Percentiles rank a stretch among this genome's conserved stretches.
phyloP scores from a whole-genome alignment of 768 basidiomycete genomes.

The Leccinum rimulosum region DNA sequence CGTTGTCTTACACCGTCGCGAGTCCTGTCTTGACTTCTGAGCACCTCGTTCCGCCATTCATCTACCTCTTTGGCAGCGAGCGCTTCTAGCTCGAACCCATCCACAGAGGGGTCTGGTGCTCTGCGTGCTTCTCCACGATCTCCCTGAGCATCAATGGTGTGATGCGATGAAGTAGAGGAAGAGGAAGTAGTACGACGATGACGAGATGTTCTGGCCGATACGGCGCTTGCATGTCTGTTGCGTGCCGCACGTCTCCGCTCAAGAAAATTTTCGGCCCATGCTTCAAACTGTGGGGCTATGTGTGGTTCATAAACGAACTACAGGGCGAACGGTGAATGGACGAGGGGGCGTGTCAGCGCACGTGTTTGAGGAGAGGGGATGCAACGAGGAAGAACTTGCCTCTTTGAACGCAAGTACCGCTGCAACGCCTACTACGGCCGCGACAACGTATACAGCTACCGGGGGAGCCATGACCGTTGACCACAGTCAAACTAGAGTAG shows the following conservation, averaged over 20 bases:
- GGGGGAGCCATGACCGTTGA: constrained; percentile 26
- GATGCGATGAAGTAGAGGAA: constrained; percentile 10
- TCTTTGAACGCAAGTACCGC: constrained; percentile 57
- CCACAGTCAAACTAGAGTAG: neutral
- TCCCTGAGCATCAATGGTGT: constrained; percentile 7
- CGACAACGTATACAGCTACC: constrained; percentile 48
- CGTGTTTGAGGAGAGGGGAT: constrained; percentile 10
- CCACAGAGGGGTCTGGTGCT: constrained; percentile 15
- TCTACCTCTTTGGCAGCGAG: constrained; percentile 48
- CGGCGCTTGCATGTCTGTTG: constrained; percentile 25
- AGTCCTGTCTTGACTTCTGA: constrained; percentile 27
- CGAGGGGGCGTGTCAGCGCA: constrained; percentile 18
- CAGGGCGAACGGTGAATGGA: constrained; percentile 1
- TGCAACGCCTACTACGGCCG: constrained; percentile 48
- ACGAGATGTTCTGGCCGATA: constrained; percentile 19
- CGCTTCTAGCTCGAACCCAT: constrained; percentile 49
- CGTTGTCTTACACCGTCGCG: constrained; percentile 7
- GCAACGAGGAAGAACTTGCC: constrained; percentile 34
- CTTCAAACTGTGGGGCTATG: constrained; percentile 59
- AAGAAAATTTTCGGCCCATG: constrained; percentile 36
- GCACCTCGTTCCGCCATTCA: constrained; percentile 50
- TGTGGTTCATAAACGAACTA: constrained; percentile 73
- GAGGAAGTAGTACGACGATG: constrained; percentile 13
- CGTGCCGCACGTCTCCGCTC: constrained; percentile 29
- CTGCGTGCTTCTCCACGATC: neutral